phyloP scores from a whole-genome alignment of 768 basidiomycete species.

The Fistulinella prunicolor region DNA sequence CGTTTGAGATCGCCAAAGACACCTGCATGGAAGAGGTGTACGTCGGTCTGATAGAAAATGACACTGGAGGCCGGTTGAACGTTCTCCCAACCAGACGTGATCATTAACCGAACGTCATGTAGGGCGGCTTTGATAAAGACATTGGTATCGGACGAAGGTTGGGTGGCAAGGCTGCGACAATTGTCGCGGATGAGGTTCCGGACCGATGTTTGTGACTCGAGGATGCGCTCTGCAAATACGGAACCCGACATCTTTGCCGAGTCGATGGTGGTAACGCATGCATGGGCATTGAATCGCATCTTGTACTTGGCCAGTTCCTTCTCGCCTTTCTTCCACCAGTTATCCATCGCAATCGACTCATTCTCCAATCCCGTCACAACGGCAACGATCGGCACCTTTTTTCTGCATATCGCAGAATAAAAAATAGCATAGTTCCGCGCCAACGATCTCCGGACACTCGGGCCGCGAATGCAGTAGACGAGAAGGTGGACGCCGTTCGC shows the following conservation, averaged over 20 bases:
- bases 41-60: slow-evolving; percentile 18
- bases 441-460: slow-evolving; percentile 24
- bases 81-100: slow-evolving; percentile 25
- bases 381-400: slow-evolving; percentile 30
- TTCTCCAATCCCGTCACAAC: slow-evolving; percentile 36
- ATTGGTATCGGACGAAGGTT: slow-evolving; percentile 18
- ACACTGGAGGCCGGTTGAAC: slow-evolving; percentile 15
- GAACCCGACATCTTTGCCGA: slow-evolving; percentile 10
- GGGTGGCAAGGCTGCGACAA: slow-evolving; percentile 14
- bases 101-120: slow-evolving; percentile 24
- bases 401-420: slow-evolving; percentile 29
- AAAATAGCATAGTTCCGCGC: slow-evolving; percentile 32
- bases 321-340: slow-evolving; percentile 40
- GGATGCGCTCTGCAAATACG: slow-evolving; percentile 17
- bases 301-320: slow-evolving; percentile 28
- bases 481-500: slow-evolving; percentile 31
- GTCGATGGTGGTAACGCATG: slow-evolving; percentile 40
- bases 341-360: slow-evolving; percentile 30
- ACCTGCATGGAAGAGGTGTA: slow-evolving; percentile 7
- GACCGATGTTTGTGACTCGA: slow-evolving; percentile 21
- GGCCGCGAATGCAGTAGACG: slow-evolving; percentile 34
- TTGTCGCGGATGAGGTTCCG: slow-evolving; percentile 20
- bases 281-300: slow-evolving; percentile 41
- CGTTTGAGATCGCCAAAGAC: slow-evolving; percentile 20
- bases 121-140: slow-evolving; percentile 26